These are phyloP conservation scores for Citrus reticulata DNA, from an alignment of 345 rosid species.

Conservation along the genomic window DNA sequence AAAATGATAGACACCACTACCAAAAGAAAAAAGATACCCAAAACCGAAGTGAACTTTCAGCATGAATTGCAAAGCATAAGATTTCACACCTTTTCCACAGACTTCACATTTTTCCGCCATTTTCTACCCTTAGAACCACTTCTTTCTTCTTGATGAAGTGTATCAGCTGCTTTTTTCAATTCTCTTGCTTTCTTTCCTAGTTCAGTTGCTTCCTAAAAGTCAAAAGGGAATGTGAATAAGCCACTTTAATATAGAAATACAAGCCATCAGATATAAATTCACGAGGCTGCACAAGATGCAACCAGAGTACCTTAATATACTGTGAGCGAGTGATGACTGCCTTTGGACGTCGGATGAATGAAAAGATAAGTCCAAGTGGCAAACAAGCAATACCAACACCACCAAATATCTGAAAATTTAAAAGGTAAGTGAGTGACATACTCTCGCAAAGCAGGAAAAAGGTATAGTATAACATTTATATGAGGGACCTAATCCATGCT, in stretches of 20 bases:
- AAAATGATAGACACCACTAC: neutral
- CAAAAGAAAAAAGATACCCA: neutral
- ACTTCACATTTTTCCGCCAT: conserved; percentile 96
- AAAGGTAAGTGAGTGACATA: conserved; percentile 5
- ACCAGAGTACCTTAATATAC: conserved; percentile 74
- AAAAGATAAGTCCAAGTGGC: conserved; percentile 90
- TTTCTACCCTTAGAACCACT: conserved; percentile 90
- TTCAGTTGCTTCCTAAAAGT: conserved; percentile 94
- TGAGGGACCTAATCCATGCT: neutral
- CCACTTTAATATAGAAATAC: neutral
- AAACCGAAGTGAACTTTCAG: neutral
- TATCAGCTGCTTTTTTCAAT: conserved; percentile 91
- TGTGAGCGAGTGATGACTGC: conserved; percentile 99
- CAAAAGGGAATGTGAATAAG: conserved; percentile 10
- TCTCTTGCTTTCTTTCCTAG: conserved; percentile 97
- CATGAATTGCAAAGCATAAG: neutral
- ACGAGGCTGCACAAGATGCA: neutral
- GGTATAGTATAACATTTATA: neutral
- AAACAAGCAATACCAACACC: conserved; percentile 97
- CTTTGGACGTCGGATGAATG: conserved; percentile 94
- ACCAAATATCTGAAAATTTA: conserved; percentile 74
- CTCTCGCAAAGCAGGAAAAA: neutral
- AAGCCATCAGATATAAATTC: neutral
- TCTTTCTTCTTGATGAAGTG: conserved; percentile 94
- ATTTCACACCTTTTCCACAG: conserved; percentile 76